Base-by-base conservation (phyloP, 2,329 filamentous ascomycete genomes). In the Neoscytalidium dimidiatum region DNA sequence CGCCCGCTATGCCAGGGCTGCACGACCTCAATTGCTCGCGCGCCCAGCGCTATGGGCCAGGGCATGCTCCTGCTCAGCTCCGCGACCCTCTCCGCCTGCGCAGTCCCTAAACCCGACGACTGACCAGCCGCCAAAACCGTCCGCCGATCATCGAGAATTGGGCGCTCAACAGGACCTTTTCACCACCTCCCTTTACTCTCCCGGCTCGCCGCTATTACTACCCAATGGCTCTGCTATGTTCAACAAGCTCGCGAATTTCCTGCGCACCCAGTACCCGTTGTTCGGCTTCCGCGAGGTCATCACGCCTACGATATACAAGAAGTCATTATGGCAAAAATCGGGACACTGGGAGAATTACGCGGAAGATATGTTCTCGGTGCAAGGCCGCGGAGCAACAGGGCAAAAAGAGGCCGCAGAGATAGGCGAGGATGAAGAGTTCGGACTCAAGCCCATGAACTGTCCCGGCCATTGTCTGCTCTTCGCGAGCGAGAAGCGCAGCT, bases 381-480 rank as follows among this genome's bases (percentile, higher is more conserved):
- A 80, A 23, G 83, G 83, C 1, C 81, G 84, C 17, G 64, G 52
- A 4, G 53, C 64, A 8, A 61, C 64, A 5, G 82, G 81, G n/a
- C 78, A 80, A 35, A 79, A 74, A 23, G 80, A 80, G 3, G 78
- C 78, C 5, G 76, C 75, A 2, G 82, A 86, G 66, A 68, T 76
- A 7, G 83, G 81, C 21, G 86, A 88, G 67, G 87, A 90, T 67
- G 88, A 89, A 68, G 90, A 91, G 67, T 96, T 92, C 77, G 92
- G 91, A 19, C 80, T 96, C 70, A 96, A 96, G 77, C 92, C 92
- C 14, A 96, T 96, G 92, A 98, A 98, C 82, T 99, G 95, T 80
- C 95, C 95, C 3, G 93, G 93, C 29, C 94, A 98, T 80, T 96
- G 92, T 79, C 82, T 95, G 69, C 90, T 97, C 73, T 97, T 97